A percentile compares a stretch with the other conserved stretches of the same genome.
Conservation (phyloP, 345 rosid genomes). For the Eutrema heterophyllum region DNA sequence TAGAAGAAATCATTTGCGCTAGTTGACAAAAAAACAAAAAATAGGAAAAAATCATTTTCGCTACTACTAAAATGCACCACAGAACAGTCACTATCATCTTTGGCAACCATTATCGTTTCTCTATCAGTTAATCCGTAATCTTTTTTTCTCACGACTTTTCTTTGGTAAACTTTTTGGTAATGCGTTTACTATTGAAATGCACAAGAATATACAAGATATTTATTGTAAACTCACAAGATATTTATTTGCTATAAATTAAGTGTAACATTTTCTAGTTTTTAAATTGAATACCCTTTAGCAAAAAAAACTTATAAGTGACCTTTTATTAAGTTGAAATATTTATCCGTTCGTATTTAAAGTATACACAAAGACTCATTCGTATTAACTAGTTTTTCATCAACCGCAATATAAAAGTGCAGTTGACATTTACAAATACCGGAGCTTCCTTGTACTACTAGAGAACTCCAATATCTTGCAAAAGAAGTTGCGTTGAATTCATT, state of each 20-base stretch:
- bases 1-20: neutral
- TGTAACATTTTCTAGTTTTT: too few relatives aligned
- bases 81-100: conserved; percentile 13
- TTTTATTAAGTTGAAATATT: neutral
- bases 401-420: neutral
- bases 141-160: too few relatives aligned
- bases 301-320: neutral
- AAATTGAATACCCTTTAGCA: too few relatives aligned
- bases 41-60: neutral
- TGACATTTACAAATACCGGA: conserved; percentile 8
- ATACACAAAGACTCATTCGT: neutral
- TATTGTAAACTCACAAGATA: neutral
- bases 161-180: too few relatives aligned
- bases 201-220: too few relatives aligned
- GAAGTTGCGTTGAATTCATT: neutral
- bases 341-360: neutral
- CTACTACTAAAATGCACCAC: neutral
- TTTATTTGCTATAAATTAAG: neutral
- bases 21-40: too few relatives aligned
- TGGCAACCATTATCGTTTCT: conserved; percentile 3
- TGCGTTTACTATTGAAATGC: too few relatives aligned
- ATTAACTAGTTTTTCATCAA: neutral
- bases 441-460: conserved; percentile 21
- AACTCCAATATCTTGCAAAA: conserved; percentile 9
- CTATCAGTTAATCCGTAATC: neutral